Evolutionary conservation across 2,329 filamentous ascomycete genomes (phyloP).

Genomic region (Microdochium paspali): DNA sequence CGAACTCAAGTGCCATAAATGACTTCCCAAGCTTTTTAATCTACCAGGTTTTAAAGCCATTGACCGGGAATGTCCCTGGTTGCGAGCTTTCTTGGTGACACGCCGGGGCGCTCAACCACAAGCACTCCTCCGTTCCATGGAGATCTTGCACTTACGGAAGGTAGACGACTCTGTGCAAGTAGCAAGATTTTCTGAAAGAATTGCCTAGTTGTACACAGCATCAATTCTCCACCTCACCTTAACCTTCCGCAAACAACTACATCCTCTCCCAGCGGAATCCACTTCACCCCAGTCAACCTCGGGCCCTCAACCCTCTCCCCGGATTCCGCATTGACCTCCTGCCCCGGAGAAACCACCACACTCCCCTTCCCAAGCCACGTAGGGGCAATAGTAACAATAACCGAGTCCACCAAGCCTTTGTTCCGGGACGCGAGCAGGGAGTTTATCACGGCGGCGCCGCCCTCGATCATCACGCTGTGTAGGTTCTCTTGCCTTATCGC

Average conservation of each 20-base stretch:
- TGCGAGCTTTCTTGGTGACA: too few species aligned
- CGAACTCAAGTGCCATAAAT: too few species aligned
- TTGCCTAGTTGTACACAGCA: too few species aligned
- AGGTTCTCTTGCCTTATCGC: slow-evolving; percentile 51
- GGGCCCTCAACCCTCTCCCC: slow-evolving; percentile 50
- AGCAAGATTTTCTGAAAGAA: background rate
- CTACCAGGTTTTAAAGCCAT: too few species aligned
- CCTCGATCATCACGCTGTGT: slow-evolving; percentile 83
- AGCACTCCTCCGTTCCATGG: background rate
- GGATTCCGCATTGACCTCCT: slow-evolving; percentile 32
- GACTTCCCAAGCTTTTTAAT: too few species aligned
- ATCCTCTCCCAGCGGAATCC: slow-evolving; percentile 74
- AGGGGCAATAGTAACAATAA: slow-evolving; percentile 84
- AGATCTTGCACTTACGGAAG: background rate
- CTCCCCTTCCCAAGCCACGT: slow-evolving; percentile 81
- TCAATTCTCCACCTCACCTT: too few species aligned
- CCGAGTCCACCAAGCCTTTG: slow-evolving; percentile 57
- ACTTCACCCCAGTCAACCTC: slow-evolving; percentile 56
- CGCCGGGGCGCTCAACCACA: too few species aligned
- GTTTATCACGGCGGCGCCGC: slow-evolving; percentile 76
- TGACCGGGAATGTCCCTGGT: too few species aligned
- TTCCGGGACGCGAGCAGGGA: slow-evolving; percentile 58
- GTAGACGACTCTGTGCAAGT: too few species aligned
- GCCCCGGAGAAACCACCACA: slow-evolving; percentile 65
- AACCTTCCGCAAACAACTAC: slow-evolving; percentile 70